Conservation (phyloP, 805 yeast genomes). For the Zygosaccharomyces gambellarensis region DNA sequence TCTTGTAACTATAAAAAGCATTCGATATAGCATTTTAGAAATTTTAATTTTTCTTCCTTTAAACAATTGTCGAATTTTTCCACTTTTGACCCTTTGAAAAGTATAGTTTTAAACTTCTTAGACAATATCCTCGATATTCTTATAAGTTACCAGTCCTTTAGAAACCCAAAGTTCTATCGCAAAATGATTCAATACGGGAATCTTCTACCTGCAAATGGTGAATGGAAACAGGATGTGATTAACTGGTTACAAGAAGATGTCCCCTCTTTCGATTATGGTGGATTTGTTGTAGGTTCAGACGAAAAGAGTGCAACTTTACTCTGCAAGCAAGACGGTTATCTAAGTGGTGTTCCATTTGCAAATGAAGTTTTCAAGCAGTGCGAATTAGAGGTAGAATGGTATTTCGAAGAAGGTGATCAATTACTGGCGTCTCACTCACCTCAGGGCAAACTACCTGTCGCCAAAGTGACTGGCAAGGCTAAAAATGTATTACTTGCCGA, state of each 20-base stretch:
- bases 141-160: too few relatives aligned
- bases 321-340: slow-evolving; percentile 75
- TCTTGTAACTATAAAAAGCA: slow-evolving; percentile 15
- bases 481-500: slow-evolving; percentile 77
- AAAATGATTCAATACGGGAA: slow-evolving; percentile 39
- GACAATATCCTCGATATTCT: neutral
- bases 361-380: slow-evolving; percentile 78
- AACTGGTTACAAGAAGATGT: slow-evolving; percentile 81
- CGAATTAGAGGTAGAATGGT: slow-evolving; percentile 68
- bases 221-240: slow-evolving; percentile 76
- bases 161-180: neutral
- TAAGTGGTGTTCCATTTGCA: slow-evolving; percentile 88
- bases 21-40: neutral
- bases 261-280: slow-evolving; percentile 93
- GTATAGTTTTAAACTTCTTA: too few relatives aligned
- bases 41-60: neutral
- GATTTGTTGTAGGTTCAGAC: slow-evolving; percentile 84
- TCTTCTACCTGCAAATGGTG: slow-evolving; percentile 68
- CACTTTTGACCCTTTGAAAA: too few relatives aligned
- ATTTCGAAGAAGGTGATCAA: slow-evolving; percentile 59
- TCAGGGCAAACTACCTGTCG: slow-evolving; percentile 62
- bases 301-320: slow-evolving; percentile 67
- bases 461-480: slow-evolving; percentile 74
- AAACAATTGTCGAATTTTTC: too few relatives aligned
- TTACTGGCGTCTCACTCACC: slow-evolving; percentile 39